Base-by-base conservation (phyloP, 2,329 filamentous ascomycete species). In the Ceratocystis harringtonii region DNA sequence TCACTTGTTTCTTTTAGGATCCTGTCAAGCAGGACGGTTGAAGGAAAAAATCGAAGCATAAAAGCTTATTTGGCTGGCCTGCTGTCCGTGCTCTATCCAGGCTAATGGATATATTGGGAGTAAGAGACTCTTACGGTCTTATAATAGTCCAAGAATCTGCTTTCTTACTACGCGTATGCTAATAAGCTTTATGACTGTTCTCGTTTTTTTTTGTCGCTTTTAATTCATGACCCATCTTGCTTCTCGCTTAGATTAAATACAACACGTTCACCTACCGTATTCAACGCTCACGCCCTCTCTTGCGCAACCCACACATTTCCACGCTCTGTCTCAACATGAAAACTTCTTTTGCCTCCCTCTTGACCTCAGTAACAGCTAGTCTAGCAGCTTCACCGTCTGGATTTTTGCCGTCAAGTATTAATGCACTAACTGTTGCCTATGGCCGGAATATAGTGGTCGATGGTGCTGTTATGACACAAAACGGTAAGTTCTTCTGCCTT, bases 311-410 rank as follows among this genome's bases (percentile, higher is more conserved):
- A 55, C 10, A 25, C 17, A 25, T 12, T 10, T 3, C 12, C 22
- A 64, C 17, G 43, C 32, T 43, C 28, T 19, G 4, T 64, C 61
- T 66, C 66, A 72, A 70, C 67, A 76, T 77, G 73, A 63, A 73
- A 43, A 65, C 63, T 41, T 65, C 66, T 19, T 25, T 63, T 50
- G 43, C 63, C 45, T 67, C 66, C 36, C 69, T 76, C 64, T 70
- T 73, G 50, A 72, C 71, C 62, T 73, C 73, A 44, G 72, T 72
- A 55, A 71, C 74, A 43, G 65, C 72, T 48, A 71, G 72, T 25
- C 70, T 76, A 32, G 78, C 76, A 8, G 71, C 71, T 7, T 79
- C 78, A 12, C 78, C 78, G 3, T 60, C 70, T 8, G 76, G 76
- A 30, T 79, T 79, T 69, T 68, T 71, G 60, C 78, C 78, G 1